A percentile compares a stretch with the other conserved stretches of the same genome.
phyloP scores from a whole-genome alignment of 2,329 filamentous ascomycete species.

The Stagonosporopsis chrysanthemi region DNA sequence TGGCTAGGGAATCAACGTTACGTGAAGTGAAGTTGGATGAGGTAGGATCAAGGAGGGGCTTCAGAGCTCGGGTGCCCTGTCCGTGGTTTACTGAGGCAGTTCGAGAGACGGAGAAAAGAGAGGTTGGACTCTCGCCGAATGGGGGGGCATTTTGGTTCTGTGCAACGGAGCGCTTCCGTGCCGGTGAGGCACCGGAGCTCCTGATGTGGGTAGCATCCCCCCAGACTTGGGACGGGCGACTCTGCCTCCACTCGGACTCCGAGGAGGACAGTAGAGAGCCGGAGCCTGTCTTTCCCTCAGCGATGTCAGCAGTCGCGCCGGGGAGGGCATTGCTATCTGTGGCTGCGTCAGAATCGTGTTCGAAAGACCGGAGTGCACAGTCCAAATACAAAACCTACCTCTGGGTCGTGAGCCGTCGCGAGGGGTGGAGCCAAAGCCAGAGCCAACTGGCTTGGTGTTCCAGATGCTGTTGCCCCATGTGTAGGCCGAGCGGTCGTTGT shows the following conservation, averaged over 20 bases:
- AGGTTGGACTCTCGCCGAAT: conserved; percentile 31
- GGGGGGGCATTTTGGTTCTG: conserved; percentile 36
- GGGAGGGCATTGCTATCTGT: conserved; percentile 43
- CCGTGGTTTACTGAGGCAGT: conserved; percentile 31
- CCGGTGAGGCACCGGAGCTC: conserved; percentile 47
- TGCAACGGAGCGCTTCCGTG: conserved; percentile 48
- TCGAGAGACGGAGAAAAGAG: conserved; percentile 40
- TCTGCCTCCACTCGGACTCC: conserved; percentile 70
- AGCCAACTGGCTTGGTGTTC: conserved; percentile 39
- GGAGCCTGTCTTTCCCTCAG: conserved; percentile 70
- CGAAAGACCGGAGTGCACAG: not conserved
- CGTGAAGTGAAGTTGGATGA: conserved; percentile 42
- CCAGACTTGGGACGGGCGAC: conserved; percentile 63
- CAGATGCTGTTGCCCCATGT: conserved; percentile 49
- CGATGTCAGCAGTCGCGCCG: conserved; percentile 36
- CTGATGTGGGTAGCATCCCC: conserved; percentile 55
- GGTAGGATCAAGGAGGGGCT: conserved; percentile 44
- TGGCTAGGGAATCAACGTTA: conserved; percentile 42
- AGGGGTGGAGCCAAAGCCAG: conserved; percentile 37
- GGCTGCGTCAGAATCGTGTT: conserved; percentile 22
- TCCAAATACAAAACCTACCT: conserved; percentile 31
- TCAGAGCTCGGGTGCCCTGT: conserved; percentile 34
- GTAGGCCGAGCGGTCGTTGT: conserved; percentile 39
- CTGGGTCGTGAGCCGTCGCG: conserved; percentile 45
- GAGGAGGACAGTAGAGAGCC: conserved; percentile 73